A percentile compares a stretch with the other conserved stretches of the same genome.
Conservation (phyloP, 108 stramenopile genomes). For the Pseudonitzschia multiseries region DNA sequence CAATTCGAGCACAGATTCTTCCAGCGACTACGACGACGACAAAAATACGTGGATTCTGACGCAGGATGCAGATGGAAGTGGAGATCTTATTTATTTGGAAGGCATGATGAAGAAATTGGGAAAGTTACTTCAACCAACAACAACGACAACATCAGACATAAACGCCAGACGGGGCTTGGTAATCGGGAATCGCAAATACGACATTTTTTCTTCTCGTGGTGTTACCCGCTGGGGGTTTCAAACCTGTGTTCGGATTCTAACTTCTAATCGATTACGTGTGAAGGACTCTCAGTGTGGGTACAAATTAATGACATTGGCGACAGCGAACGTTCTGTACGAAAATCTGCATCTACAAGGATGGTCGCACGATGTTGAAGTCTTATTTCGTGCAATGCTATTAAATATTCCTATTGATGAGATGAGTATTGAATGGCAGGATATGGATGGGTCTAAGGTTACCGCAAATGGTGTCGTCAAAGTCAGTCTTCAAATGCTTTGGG, state of each 20-base stretch:
- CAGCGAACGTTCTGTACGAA: conserved; percentile 48
- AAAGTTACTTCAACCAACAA: conserved; percentile 17
- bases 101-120: conserved; percentile 45
- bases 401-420: conserved; percentile 49
- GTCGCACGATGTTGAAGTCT: conserved; percentile 84
- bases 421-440: conserved; percentile 65
- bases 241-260: conserved; percentile 37
- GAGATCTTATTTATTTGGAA: conserved; percentile 52
- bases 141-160: background rate
- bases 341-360: conserved; percentile 63
- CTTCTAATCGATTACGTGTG: conserved; percentile 41
- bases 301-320: conserved; percentile 65
- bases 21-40: background rate
- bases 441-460: conserved; percentile 79
- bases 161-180: conserved; percentile 28
- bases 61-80: conserved; percentile 87
- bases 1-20: background rate
- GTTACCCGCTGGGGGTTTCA: conserved; percentile 62
- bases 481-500: conserved; percentile 64
- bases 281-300: conserved; percentile 81
- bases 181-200: conserved; percentile 44
- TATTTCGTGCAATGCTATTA: conserved; percentile 53
- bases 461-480: conserved; percentile 44
- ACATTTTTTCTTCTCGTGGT: conserved; percentile 24
- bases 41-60: conserved; percentile 41